Conservation (phyloP, 495 filamentous ascomycete genomes). For the Aspergillus wentii region DNA sequence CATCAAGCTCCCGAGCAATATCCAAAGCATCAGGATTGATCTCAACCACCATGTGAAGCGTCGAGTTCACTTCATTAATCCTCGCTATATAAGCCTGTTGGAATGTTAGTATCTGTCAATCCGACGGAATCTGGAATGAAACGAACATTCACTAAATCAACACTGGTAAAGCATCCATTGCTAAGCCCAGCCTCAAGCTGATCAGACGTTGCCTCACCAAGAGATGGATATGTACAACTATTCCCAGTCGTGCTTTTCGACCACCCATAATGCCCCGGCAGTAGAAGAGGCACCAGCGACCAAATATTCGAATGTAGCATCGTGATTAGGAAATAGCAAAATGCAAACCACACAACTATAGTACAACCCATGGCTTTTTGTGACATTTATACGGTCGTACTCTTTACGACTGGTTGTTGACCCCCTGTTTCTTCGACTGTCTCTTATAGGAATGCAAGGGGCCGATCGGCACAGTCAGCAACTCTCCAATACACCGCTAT, state of each 20-base stretch:
- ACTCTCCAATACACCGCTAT: too few species aligned
- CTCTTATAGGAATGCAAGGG: too few species aligned
- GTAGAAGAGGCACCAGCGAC: too few species aligned
- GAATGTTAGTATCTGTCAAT: neutral
- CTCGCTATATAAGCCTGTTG: constrained; percentile 44
- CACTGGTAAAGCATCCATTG: constrained; percentile 48
- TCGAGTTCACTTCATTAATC: constrained; percentile 49
- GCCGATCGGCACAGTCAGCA: too few species aligned
- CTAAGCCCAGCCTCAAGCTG: constrained; percentile 47
- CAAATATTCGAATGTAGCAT: too few species aligned
- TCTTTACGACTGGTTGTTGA: too few species aligned
- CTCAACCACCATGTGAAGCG: constrained; percentile 48
- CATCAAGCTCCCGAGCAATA: constrained; percentile 49
- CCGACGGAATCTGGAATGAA: neutral
- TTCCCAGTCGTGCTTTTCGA: neutral
- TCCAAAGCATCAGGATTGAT: constrained; percentile 51
- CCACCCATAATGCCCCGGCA: neutral
- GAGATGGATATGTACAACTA: constrained; percentile 3
- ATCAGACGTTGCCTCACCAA: constrained; percentile 49
- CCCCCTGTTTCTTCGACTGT: too few species aligned
- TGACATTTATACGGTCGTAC: too few species aligned
- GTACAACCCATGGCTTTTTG: too few species aligned
- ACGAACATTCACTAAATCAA: constrained; percentile 50
- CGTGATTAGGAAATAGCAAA: too few species aligned
- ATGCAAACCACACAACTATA: too few species aligned